Conservation (phyloP, 2,329 filamentous ascomycete genomes). For the Colletotrichum sp. region DNA sequence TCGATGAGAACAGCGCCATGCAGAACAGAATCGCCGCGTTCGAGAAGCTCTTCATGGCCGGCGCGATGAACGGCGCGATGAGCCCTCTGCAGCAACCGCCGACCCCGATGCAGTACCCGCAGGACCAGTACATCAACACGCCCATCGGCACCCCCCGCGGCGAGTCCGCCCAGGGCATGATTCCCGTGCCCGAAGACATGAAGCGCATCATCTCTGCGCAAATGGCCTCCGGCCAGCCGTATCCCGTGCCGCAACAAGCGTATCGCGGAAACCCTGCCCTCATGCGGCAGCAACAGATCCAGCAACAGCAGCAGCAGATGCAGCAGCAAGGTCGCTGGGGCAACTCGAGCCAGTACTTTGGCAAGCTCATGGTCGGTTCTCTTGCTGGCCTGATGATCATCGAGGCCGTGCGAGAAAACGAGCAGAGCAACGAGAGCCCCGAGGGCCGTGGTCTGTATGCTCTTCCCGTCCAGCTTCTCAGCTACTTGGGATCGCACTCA, state of each 20-base stretch:
- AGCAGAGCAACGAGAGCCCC: constrained; percentile 67
- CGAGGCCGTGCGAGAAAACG: constrained; percentile 75
- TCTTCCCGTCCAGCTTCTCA: constrained; percentile 64
- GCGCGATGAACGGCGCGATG: constrained; percentile 70
- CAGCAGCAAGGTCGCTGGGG: constrained; percentile 60
- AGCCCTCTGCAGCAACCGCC: constrained; percentile 60
- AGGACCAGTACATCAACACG: constrained; percentile 51
- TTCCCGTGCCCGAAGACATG: constrained; percentile 70
- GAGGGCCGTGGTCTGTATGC: constrained; percentile 72
- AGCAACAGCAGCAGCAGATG: constrained; percentile 54
- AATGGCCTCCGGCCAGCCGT: constrained; percentile 59
- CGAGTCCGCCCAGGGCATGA: constrained; percentile 61
- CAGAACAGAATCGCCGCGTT: constrained; percentile 78
- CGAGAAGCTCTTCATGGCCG: constrained; percentile 79
- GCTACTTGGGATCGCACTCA: constrained; percentile 49
- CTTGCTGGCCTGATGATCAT: constrained; percentile 91
- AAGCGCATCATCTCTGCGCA: constrained; percentile 65
- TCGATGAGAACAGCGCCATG: constrained; percentile 81
- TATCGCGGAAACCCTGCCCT: constrained; percentile 51
- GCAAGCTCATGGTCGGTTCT: constrained; percentile 91
- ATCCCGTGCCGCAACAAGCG: constrained; percentile 52
- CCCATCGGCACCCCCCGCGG: constrained; percentile 46
- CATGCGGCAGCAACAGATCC: constrained; percentile 61
- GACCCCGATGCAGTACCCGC: constrained; percentile 57
- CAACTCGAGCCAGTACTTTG: constrained; percentile 60